phyloP scores from a whole-genome alignment of 2,329 filamentous ascomycete genomes.

The Calcarisporium arbuscula region DNA sequence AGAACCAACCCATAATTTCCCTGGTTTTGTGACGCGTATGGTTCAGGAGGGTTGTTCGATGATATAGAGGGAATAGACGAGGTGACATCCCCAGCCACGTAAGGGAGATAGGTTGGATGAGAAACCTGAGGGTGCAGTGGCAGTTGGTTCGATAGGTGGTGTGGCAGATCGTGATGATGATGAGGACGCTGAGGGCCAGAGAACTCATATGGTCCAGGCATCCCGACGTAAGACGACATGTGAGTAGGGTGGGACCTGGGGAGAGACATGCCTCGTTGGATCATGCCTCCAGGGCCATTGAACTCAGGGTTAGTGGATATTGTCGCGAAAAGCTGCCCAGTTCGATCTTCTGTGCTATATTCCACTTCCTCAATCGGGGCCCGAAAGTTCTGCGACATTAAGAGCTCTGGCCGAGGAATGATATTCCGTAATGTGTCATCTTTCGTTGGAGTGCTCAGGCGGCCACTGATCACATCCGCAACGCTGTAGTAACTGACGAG shows the following conservation, averaged over 20 bases:
- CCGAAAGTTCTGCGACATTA: constrained; percentile 60
- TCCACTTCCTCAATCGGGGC: constrained; percentile 58
- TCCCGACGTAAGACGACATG: constrained; percentile 3
- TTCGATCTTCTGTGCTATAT: constrained; percentile 11
- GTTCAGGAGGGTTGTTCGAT: too few species aligned
- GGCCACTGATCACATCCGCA: constrained; percentile 64
- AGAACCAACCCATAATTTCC: not conserved
- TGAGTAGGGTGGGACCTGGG: constrained; percentile 15
- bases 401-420: constrained; percentile 50
- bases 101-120: too few species aligned
- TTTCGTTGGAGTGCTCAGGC: constrained; percentile 51
- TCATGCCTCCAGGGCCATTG: constrained; percentile 8
- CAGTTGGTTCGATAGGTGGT: too few species aligned
- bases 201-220: constrained; percentile 9
- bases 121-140: not conserved
- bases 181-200: constrained; percentile 5
- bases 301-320: constrained; percentile 12
- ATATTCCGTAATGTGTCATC: constrained; percentile 33
- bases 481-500: constrained; percentile 85
- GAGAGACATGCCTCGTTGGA: constrained; percentile 20
- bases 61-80: too few species aligned
- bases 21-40: not conserved
- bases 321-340: constrained; percentile 6
- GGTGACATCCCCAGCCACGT: too few species aligned
- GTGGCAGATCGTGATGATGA: too few species aligned